Conservation (phyloP, 163 green algal genomes). For the Coccomyxa subellipsoidea region DNA sequence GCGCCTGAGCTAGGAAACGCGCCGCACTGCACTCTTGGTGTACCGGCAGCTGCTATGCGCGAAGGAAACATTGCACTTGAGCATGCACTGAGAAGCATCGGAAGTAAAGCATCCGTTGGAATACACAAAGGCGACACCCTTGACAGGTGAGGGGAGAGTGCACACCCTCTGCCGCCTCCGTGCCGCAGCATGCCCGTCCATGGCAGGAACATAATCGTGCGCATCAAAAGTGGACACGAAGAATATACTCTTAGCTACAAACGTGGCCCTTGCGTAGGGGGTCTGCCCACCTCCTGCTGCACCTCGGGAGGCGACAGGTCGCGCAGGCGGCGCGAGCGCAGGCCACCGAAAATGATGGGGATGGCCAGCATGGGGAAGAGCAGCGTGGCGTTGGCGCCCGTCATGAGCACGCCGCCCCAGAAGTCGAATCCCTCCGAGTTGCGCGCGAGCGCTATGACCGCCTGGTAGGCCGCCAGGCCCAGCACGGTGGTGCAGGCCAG, state of each 20-base stretch:
- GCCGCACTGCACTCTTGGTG: too few relatives aligned
- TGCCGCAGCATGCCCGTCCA: too few relatives aligned
- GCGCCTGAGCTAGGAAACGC: too few relatives aligned
- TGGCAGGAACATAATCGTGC: too few relatives aligned
- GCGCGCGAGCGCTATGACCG: conserved; percentile 17
- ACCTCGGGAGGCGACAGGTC: not conserved
- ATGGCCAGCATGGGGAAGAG: conserved; percentile 44
- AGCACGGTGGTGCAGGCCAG: conserved; percentile 24
- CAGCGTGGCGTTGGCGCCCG: conserved; percentile 25
- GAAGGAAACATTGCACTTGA: too few relatives aligned
- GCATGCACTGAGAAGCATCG: too few relatives aligned
- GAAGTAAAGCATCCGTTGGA: too few relatives aligned
- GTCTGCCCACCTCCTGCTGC: not conserved
- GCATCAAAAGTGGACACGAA: too few relatives aligned
- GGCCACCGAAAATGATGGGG: conserved; percentile 39
- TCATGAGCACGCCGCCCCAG: conserved; percentile 24
- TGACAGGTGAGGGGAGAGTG: too few relatives aligned
- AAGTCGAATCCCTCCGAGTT: conserved; percentile 9
- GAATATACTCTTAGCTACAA: not conserved
- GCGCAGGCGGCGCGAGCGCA: conserved; percentile 19
- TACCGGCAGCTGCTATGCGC: too few relatives aligned
- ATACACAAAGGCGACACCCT: too few relatives aligned
- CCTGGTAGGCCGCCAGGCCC: conserved; percentile 23
- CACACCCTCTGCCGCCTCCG: too few relatives aligned
- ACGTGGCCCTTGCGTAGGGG: not conserved